Base-by-base conservation (phyloP, 805 yeast species). In the Kuraishia capsulata region DNA sequence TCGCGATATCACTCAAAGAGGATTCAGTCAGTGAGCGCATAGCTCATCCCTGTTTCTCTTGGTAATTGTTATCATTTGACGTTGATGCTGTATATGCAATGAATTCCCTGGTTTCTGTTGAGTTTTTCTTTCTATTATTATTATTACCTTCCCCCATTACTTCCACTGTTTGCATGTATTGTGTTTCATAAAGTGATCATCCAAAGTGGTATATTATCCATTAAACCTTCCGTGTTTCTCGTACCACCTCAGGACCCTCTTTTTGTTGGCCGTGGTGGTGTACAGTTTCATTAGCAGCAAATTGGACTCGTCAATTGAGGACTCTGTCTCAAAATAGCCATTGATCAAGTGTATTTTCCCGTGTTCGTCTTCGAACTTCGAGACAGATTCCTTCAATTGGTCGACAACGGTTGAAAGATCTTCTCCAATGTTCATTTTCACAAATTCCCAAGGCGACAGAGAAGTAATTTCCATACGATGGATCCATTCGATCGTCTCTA, bases 11-110 rank as follows among this genome's bases (percentile, higher is more conserved):
- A 18, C 19, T 17, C 11, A 46, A 34, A 6, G 39, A 13, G 2
- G 39, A 19, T 4, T 50, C 40, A 31, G 45, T 34, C 37, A 45
- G 44, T 38, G 39, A 47, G 35, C 51, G 35, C n/a, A n/a, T n/a
- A n/a, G n/a, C n/a, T n/a, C n/a, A n/a, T n/a, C n/a, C n/a, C n/a
- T n/a, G n/a, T n/a, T n/a, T n/a, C n/a, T n/a, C n/a, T n/a, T n/a
- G n/a, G n/a, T n/a, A n/a, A n/a, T n/a, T n/a, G n/a, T n/a, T n/a
- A n/a, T n/a, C n/a, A n/a, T n/a, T n/a, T n/a, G n/a, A n/a, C n/a
- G n/a, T n/a, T n/a, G n/a, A n/a, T n/a, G n/a, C n/a, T n/a, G n/a
- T n/a, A n/a, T n/a, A n/a, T n/a, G n/a, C n/a, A n/a, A n/a, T n/a
- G n/a, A n/a, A n/a, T n/a, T n/a, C n/a, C n/a, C n/a, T n/a, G n/a